These are phyloP conservation scores for Stentor coeruleus DNA, from an alignment of 73 alveolate species.

Conservation along the genomic window DNA sequence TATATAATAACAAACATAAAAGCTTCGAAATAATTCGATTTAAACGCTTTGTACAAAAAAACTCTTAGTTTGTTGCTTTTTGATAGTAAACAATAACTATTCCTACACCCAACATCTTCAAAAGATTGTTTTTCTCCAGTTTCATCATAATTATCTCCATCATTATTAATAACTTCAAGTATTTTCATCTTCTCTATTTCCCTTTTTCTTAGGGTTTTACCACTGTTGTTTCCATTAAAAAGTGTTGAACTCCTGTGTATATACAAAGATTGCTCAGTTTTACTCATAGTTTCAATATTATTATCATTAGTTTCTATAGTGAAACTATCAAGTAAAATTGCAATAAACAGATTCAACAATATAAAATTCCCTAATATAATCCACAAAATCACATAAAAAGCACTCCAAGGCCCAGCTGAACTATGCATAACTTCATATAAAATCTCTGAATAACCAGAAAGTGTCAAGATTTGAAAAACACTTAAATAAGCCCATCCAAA, in stretches of 20 bases:
- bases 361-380: conserved; percentile 91
- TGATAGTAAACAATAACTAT: conserved; percentile 4
- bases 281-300: not conserved
- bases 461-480: conserved; percentile 86
- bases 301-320: not conserved
- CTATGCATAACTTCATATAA: conserved; percentile 45
- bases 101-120: not conserved
- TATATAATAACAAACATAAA: conserved; percentile 14
- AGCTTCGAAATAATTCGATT: not conserved
- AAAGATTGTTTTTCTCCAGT: not conserved
- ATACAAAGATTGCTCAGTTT: not conserved
- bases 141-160: not conserved
- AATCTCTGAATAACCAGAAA: conserved; percentile 85
- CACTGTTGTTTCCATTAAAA: not conserved
- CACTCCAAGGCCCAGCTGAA: conserved; percentile 43
- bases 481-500: conserved; percentile 82
- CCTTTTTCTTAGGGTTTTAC: not conserved
- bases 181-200: not conserved
- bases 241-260: not conserved
- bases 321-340: conserved; percentile 87
- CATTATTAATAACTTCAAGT: conserved; percentile 17
- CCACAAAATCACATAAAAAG: conserved; percentile 84
- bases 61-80: not conserved
- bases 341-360: conserved; percentile 86
- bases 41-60: not conserved